phyloP scores from a whole-genome alignment of 139 green algal species.

The Monoraphidium neglectum region DNA sequence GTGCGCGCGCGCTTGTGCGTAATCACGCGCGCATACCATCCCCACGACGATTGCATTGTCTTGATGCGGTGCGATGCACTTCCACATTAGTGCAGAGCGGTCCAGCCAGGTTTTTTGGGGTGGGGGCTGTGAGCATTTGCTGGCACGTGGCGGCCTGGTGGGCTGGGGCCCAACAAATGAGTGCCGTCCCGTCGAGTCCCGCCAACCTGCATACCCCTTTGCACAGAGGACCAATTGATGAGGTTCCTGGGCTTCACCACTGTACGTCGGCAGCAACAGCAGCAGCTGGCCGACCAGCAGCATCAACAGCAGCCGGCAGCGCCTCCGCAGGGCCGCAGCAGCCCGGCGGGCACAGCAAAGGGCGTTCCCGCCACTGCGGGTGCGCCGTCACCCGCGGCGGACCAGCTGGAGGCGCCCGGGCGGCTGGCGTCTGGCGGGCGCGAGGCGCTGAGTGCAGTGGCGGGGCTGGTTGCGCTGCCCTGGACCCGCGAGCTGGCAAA shows the following conservation, averaged over 20 bases:
- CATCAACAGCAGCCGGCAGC: conserved; percentile 12
- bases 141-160: no score
- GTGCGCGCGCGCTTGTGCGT: neutral
- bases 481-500: conserved; percentile 11
- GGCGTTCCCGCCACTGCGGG: neutral
- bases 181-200: no score
- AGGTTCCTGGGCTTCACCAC: conserved; percentile 34
- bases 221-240: conserved; percentile 56
- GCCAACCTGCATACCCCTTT: neutral
- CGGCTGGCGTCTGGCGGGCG: neutral
- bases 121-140: neutral
- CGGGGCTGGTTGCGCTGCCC: neutral
- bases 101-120: neutral
- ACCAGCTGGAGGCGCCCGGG: neutral
- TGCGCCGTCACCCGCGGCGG: neutral
- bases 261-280: neutral
- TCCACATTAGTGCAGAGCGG: neutral
- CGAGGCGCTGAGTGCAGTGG: neutral
- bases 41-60: neutral
- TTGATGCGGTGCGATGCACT: no score
- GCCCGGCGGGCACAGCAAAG: neutral
- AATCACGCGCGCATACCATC: neutral
- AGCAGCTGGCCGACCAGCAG: conserved; percentile 15
- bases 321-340: neutral
- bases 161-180: no score